These are phyloP conservation scores for Boletus coccyginus DNA, from an alignment of 768 basidiomycete species.

Conservation along the genomic window DNA sequence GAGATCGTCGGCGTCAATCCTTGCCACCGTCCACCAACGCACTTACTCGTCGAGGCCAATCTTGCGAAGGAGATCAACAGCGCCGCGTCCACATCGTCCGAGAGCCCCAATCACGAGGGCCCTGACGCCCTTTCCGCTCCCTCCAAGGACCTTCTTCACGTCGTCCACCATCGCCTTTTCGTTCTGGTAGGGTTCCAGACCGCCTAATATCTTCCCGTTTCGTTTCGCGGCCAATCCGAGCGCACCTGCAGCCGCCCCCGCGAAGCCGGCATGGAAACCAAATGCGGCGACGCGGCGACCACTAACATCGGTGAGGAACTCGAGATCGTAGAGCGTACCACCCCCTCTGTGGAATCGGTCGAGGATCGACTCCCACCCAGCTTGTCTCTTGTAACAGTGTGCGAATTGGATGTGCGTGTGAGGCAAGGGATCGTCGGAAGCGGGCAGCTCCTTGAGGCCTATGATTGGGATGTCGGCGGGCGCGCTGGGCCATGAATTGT, in stretches of 20 bases:
- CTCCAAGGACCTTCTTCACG: constrained; percentile 65
- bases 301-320: constrained; percentile 82
- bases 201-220: constrained; percentile 58
- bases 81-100: constrained; percentile 92
- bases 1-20: not conserved
- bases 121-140: constrained; percentile 69
- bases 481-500: constrained; percentile 87
- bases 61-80: constrained; percentile 93
- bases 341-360: constrained; percentile 80
- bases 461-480: constrained; percentile 77
- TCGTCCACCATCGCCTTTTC: constrained; percentile 79
- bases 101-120: constrained; percentile 95
- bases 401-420: constrained; percentile 99
- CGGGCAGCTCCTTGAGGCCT: constrained; percentile 94
- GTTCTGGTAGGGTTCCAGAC: constrained; percentile 76
- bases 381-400: constrained; percentile 96
- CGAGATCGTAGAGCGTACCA: constrained; percentile 90
- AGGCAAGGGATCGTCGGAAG: constrained; percentile 74
- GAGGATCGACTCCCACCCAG: constrained; percentile 85
- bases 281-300: constrained; percentile 96
- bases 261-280: constrained; percentile 97
- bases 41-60: constrained; percentile 92
- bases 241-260: constrained; percentile 92
- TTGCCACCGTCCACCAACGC: not conserved
- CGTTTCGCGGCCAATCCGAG: constrained; percentile 73